These are phyloP conservation scores for Epichloe aotearoae DNA, from an alignment of 2,329 filamentous ascomycete species.

Conservation along the genomic window DNA sequence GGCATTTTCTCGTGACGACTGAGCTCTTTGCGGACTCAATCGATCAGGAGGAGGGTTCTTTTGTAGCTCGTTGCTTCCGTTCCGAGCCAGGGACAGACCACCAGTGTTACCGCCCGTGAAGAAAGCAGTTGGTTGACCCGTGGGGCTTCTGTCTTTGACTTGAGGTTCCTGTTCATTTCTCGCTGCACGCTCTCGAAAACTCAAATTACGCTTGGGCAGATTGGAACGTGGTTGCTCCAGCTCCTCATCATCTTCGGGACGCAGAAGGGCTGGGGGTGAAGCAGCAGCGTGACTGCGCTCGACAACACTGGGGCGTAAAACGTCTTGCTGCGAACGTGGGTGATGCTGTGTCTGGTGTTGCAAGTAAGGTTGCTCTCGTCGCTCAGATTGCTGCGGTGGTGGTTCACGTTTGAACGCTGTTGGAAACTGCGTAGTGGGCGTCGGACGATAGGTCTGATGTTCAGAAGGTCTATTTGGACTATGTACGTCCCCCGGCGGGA, in stretches of 20 bases:
- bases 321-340: background rate
- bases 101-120: constrained; percentile 17
- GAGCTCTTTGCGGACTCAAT: constrained; percentile 24
- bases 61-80: constrained; percentile 44
- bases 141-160: constrained; percentile 13
- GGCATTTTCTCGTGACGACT: constrained; percentile 27
- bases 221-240: constrained; percentile 13
- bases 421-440: background rate
- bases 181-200: constrained; percentile 45
- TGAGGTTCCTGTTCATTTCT: constrained; percentile 28
- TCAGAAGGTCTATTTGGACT: constrained; percentile 10
- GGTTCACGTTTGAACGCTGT: background rate
- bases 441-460: background rate
- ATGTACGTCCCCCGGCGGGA: constrained; percentile 10
- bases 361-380: background rate
- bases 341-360: constrained; percentile 1
- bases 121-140: constrained; percentile 8
- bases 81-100: constrained; percentile 28
- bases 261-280: constrained; percentile 11
- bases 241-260: constrained; percentile 10
- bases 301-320: background rate
- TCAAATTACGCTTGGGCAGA: constrained; percentile 40
- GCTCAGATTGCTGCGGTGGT: background rate
- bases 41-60: constrained; percentile 44
- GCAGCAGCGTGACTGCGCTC: constrained; percentile 9